Conservation (phyloP, 1,284 basidiomycete genomes). For the Malassezia slooffiae region DNA sequence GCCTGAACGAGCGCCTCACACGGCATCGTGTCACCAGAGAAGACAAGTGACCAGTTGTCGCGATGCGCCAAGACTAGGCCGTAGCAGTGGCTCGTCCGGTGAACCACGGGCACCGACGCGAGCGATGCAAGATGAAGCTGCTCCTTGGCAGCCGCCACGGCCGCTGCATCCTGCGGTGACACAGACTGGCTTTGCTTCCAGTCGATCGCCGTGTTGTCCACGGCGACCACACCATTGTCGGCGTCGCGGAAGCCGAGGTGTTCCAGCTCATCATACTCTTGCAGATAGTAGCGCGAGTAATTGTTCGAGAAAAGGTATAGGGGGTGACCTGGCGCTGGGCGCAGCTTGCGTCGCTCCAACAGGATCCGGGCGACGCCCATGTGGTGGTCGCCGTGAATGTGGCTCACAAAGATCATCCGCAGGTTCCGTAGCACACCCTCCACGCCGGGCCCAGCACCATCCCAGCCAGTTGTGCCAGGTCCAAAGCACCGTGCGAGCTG, state of each 20-base stretch:
- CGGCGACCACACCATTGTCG: conserved; percentile 50
- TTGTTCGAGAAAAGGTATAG: conserved; percentile 62
- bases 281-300: conserved; percentile 56
- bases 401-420: conserved; percentile 73
- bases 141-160: neutral
- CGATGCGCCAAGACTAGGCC: conserved; percentile 49
- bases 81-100: conserved; percentile 19
- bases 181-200: conserved; percentile 21
- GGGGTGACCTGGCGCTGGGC: conserved; percentile 40
- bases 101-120: conserved; percentile 23
- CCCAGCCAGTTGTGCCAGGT: conserved; percentile 5
- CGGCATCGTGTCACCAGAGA: conserved; percentile 80
- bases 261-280: conserved; percentile 58
- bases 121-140: neutral
- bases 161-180: no score
- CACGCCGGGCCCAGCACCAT: conserved; percentile 9
- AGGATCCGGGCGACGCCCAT: conserved; percentile 68
- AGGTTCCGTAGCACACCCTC: conserved; percentile 54
- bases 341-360: conserved; percentile 60
- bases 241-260: conserved; percentile 55
- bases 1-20: conserved; percentile 59
- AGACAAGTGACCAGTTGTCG: conserved; percentile 40
- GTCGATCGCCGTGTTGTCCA: conserved; percentile 27
- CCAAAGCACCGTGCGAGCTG: conserved; percentile 74
- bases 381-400: conserved; percentile 88